Evolutionary conservation across 140 eudicot species (phyloP).

Genomic region (Anethum foeniculum): DNA sequence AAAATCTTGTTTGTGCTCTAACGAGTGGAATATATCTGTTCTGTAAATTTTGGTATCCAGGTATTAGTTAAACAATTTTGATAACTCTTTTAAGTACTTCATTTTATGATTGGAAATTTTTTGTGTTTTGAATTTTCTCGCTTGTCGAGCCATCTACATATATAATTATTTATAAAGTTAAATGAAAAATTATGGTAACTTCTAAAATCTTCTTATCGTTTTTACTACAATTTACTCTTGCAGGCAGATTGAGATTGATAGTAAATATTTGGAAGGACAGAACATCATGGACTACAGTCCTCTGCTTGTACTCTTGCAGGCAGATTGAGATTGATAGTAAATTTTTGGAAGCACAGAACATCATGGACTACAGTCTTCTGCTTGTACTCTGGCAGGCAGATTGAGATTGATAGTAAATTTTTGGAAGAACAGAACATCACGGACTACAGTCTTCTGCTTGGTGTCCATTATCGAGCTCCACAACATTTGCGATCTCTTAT

Average conservation of each 20-base stretch:
- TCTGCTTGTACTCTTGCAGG: too few species aligned
- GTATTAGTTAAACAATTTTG: not conserved
- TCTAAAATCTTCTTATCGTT: constrained; percentile 13
- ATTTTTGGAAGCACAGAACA: constrained; percentile 77
- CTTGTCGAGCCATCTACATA: too few species aligned
- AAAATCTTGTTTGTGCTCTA: not conserved
- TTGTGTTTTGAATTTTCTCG: not conserved
- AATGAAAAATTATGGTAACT: constrained; percentile 61
- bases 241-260: constrained; percentile 89
- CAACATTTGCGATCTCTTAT: constrained; percentile 65
- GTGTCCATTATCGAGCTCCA: constrained; percentile 96
- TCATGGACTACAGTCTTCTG: constrained; percentile 92
- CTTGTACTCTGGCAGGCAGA: too few species aligned
- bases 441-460: constrained; percentile 92
- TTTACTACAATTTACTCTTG: constrained; percentile 27
- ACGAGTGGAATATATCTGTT: not conserved
- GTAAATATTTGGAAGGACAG: constrained; percentile 77
- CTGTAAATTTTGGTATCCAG: not conserved
- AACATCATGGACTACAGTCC: constrained; percentile 95
- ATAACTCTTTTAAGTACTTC: not conserved
- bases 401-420: constrained; percentile 80
- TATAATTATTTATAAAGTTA: constrained; percentile 33
- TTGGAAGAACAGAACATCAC: constrained; percentile 78
- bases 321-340: constrained; percentile 82
- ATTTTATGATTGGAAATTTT: not conserved